Evolutionary conservation across 1,139 yeast species (phyloP).

Genomic region (Suhomyces yuchorum): DNA sequence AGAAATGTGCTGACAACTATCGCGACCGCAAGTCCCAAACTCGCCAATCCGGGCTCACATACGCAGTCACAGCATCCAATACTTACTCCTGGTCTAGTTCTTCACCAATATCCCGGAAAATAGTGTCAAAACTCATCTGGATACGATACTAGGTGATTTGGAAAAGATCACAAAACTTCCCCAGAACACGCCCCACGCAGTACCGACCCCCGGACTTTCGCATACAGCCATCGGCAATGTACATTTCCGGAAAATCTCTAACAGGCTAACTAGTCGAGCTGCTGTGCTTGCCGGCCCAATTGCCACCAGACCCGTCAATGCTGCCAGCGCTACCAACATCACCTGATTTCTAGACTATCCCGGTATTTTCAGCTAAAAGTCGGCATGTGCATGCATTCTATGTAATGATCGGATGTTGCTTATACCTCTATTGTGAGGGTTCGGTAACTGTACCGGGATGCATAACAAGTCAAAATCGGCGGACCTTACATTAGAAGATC

Average conservation of each 20-base stretch:
- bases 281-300: no score
- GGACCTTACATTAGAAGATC: not conserved
- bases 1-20: not conserved
- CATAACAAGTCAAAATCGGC: not conserved
- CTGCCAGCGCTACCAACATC: not conserved
- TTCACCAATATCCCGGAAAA: conserved; percentile 4
- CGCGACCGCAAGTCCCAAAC: not conserved
- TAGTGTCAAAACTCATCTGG: conserved; percentile 5
- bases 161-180: not conserved
- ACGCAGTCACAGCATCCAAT: not conserved
- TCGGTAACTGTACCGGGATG: not conserved
- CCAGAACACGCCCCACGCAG: not conserved
- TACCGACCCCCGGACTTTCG: not conserved
- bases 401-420: not conserved
- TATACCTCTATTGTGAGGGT: not conserved
- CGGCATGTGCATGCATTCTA: not conserved
- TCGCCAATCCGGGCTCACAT: no score
- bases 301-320: not conserved
- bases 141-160: not conserved
- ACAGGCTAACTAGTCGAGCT: no score
- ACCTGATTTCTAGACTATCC: not conserved
- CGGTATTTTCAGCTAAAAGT: not conserved
- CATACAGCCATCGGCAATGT: not conserved
- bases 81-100: conserved; percentile 12
- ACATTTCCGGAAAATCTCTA: no score